These are phyloP conservation scores for Penicillium sp. DNA, from an alignment of 2,329 filamentous ascomycete genomes.

Conservation along the genomic window DNA sequence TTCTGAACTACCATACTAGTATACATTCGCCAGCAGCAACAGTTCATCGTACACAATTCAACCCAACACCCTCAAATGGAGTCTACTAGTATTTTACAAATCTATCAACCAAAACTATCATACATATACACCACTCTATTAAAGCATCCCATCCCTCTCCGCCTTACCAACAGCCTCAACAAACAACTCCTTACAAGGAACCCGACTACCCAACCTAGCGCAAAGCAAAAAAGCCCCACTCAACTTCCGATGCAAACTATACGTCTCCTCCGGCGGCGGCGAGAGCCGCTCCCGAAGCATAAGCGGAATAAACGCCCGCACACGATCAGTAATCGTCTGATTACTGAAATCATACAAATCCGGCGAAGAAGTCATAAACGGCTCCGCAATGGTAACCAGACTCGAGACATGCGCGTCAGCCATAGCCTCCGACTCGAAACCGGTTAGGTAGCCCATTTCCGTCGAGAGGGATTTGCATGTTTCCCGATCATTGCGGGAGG, in stretches of 20 bases:
- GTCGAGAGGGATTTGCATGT: conserved; percentile 71
- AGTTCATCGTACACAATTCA: no score
- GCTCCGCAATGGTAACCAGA: conserved; percentile 88
- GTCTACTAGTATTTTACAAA: neutral
- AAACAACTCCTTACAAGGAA: conserved; percentile 82
- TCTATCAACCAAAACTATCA: neutral
- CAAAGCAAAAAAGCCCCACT: conserved; percentile 95
- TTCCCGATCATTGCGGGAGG: conserved; percentile 69
- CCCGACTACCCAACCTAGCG: conserved; percentile 79
- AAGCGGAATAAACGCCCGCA: conserved; percentile 83
- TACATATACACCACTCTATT: neutral
- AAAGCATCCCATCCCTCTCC: conserved; percentile 23
- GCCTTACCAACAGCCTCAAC: conserved; percentile 37
- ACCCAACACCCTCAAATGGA: no score
- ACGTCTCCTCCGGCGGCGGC: conserved; percentile 96
- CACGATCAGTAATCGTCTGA: conserved; percentile 95
- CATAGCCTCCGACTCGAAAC: conserved; percentile 84
- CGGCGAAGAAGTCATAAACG: conserved; percentile 76
- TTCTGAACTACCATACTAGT: no score
- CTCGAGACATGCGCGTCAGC: conserved; percentile 86
- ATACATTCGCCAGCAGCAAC: no score
- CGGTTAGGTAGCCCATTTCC: conserved; percentile 86
- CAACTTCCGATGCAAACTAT: conserved; percentile 90
- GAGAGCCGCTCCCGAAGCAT: conserved; percentile 90
- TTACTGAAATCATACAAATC: conserved; percentile 88